Percentiles rank a stretch among this genome's conserved stretches.
Conservation (phyloP, 192 early-diverging fungal genomes). For the Podila epicladia region DNA sequence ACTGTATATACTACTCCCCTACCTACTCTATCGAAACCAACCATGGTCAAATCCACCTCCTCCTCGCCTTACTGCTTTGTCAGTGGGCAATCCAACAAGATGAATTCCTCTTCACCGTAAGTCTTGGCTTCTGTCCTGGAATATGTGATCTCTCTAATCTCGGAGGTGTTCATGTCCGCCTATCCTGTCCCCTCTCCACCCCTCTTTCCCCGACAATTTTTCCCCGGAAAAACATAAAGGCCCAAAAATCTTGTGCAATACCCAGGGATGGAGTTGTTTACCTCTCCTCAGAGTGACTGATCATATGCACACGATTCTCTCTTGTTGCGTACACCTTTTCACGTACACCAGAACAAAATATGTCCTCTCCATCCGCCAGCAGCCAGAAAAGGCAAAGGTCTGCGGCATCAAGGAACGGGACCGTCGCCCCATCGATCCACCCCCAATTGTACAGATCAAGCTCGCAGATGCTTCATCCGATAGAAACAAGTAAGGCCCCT, state of each 20-base stretch:
- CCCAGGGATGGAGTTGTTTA: no score
- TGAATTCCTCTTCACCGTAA: slow-evolving; percentile 27
- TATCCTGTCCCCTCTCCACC: neutral
- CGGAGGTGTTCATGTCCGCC: slow-evolving; percentile 2
- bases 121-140: neutral
- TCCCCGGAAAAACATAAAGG: no score
- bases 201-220: slow-evolving; percentile 3
- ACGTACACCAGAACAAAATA: slow-evolving; percentile 48
- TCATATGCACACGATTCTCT: neutral
- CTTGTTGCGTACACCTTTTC: neutral
- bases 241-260: no score
- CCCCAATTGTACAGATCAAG: slow-evolving; percentile 74
- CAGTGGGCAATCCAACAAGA: slow-evolving; percentile 34
- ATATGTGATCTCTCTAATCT: neutral
- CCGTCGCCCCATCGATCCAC: slow-evolving; percentile 81
- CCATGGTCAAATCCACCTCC: slow-evolving; percentile 45
- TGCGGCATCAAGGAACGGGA: slow-evolving; percentile 93
- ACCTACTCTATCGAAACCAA: neutral
- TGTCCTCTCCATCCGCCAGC: slow-evolving; percentile 78
- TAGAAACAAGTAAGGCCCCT: slow-evolving; percentile 40
- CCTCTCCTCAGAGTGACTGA: no score
- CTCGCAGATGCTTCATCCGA: slow-evolving; percentile 40
- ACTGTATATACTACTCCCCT: neutral
- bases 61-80: slow-evolving; percentile 49
- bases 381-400: slow-evolving; percentile 87